Percentiles rank a stretch among this genome's conserved stretches.
Evolutionary conservation across 768 basidiomycete genomes (phyloP).

Genomic region (Panellus pusillus): DNA sequence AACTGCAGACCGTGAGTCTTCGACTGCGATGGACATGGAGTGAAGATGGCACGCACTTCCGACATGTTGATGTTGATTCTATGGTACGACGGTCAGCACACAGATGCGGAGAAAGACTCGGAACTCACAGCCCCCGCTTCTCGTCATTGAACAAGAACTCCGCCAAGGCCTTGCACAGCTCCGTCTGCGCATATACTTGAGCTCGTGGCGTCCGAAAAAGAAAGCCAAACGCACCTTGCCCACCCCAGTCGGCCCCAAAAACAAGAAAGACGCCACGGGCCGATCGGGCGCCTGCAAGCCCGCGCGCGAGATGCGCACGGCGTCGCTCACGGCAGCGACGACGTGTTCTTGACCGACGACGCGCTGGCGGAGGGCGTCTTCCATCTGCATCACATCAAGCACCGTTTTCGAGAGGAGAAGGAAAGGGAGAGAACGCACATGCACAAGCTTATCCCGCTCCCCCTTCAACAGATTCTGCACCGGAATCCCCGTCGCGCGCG

Average conservation of each 20-base stretch:
- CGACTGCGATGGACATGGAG: neutral
- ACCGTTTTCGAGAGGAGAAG: too few relatives aligned
- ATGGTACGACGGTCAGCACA: neutral
- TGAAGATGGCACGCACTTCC: slow-evolving; percentile 45
- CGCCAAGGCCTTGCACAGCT: slow-evolving; percentile 86
- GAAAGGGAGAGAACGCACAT: slow-evolving; percentile 50
- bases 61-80: slow-evolving; percentile 95
- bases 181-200: slow-evolving; percentile 52
- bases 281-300: slow-evolving; percentile 86
- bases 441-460: slow-evolving; percentile 85
- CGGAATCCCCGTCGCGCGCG: slow-evolving; percentile 87
- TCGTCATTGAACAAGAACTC: slow-evolving; percentile 90
- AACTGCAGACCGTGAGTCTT: slow-evolving; percentile 48
- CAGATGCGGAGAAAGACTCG: neutral
- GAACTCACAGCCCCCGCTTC: slow-evolving; percentile 75
- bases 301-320: slow-evolving; percentile 89
- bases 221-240: slow-evolving; percentile 57
- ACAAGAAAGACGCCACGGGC: slow-evolving; percentile 91
- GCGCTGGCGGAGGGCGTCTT: slow-evolving; percentile 66
- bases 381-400: slow-evolving; percentile 69
- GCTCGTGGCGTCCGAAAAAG: neutral
- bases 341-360: slow-evolving; percentile 93
- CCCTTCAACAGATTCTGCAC: slow-evolving; percentile 87
- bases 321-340: slow-evolving; percentile 82
- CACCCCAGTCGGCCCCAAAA: slow-evolving; percentile 86